A percentile compares a stretch with the other conserved stretches of the same genome.
Conservation (phyloP, 176 grass and related monocot species). For the Urochloa ruziziensis region DNA sequence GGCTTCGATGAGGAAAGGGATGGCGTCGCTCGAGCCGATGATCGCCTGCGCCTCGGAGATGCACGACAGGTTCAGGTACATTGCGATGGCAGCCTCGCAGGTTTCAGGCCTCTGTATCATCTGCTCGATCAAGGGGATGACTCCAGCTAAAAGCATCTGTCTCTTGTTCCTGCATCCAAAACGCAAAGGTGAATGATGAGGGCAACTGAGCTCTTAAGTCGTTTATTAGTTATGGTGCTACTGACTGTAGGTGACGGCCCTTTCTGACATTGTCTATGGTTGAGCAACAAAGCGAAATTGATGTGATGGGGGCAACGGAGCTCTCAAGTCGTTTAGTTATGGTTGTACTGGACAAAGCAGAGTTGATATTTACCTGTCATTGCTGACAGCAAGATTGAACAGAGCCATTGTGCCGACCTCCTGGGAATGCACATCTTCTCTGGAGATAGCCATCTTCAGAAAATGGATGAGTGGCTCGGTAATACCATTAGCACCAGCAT, state of each 20-base stretch:
- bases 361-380: conserved; percentile 51
- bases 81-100: conserved; percentile 59
- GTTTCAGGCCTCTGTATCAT: conserved; percentile 58
- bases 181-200: background rate
- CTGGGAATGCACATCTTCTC: conserved; percentile 56
- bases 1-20: conserved; percentile 42
- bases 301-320: background rate
- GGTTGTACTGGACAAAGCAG: too few relatives aligned
- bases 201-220: background rate
- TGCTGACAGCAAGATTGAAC: conserved; percentile 90
- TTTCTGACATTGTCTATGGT: background rate
- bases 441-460: conserved; percentile 44
- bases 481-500: conserved; percentile 63
- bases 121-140: conserved; percentile 65
- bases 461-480: conserved; percentile 55
- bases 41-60: conserved; percentile 55
- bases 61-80: conserved; percentile 84
- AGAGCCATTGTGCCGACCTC: conserved; percentile 71
- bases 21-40: conserved; percentile 50
- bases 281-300: background rate
- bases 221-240: background rate
- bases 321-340: background rate
- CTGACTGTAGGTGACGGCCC: background rate
- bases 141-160: conserved; percentile 46
- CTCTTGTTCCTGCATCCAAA: conserved; percentile 69